Percentiles rank a stretch among this genome's conserved stretches.
Conservation (phyloP, 2,329 filamentous ascomycete species). For the Calonectria honghensis region DNA sequence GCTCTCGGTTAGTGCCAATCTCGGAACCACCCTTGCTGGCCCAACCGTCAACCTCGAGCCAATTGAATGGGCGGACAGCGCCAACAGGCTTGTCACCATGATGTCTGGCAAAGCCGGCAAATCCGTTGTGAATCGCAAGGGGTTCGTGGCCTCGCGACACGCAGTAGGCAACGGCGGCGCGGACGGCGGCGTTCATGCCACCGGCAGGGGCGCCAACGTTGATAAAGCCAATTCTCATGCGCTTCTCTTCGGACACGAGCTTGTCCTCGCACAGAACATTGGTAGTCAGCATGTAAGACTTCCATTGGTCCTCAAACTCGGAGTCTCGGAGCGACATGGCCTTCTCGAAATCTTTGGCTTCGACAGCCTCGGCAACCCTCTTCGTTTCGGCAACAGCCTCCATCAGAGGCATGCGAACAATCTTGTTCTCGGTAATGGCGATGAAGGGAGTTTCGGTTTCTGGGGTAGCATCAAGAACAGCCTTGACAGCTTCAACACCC, state of each 20-base stretch:
- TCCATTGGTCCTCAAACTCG: conserved; percentile 95
- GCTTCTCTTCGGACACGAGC: conserved; percentile 82
- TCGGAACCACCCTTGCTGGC: conserved; percentile 97
- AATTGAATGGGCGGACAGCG: conserved; percentile 89
- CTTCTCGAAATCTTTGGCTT: conserved; percentile 87
- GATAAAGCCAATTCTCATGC: conserved; percentile 95
- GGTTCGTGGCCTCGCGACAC: conserved; percentile 93
- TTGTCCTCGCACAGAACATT: conserved; percentile 83
- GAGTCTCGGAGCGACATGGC: conserved; percentile 93
- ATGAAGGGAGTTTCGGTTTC: conserved; percentile 96
- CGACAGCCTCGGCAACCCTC: conserved; percentile 87
- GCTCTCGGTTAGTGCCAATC: conserved; percentile 96
- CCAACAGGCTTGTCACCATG: conserved; percentile 88
- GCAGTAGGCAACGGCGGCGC: conserved; percentile 95
- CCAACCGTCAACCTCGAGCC: conserved; percentile 97
- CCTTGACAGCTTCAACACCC: conserved; percentile 94
- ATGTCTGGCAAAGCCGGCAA: conserved; percentile 93
- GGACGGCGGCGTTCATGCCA: conserved; percentile 97
- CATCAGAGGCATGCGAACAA: conserved; percentile 91
- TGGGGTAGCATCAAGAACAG: conserved; percentile 91
- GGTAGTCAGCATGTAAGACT: conserved; percentile 93
- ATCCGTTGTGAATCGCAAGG: conserved; percentile 95
- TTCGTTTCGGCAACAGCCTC: conserved; percentile 92
- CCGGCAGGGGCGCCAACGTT: conserved; percentile 97
- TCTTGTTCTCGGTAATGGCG: conserved; percentile 98